Evolutionary conservation across 2,329 filamentous ascomycete genomes (phyloP).

Genomic region (Verticillium longisporum): DNA sequence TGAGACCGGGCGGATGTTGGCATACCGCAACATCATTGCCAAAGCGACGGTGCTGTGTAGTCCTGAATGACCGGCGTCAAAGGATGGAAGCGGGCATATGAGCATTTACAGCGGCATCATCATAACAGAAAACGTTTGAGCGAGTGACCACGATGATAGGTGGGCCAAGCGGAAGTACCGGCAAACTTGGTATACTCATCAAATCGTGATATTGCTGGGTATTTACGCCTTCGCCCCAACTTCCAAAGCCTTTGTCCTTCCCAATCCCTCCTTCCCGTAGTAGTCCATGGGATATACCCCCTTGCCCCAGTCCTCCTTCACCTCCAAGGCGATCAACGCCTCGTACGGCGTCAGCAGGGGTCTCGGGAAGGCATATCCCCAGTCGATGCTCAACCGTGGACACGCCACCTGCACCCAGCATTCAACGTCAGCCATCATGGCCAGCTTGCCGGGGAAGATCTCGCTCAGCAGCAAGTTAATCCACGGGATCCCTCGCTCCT

Average conservation of each 20-base stretch:
- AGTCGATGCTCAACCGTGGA: slow-evolving; percentile 94
- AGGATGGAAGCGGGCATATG: background rate
- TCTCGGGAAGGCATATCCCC: slow-evolving; percentile 91
- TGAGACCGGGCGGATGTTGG: slow-evolving; percentile 53
- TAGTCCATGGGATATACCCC: slow-evolving; percentile 97
- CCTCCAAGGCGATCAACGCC: slow-evolving; percentile 81
- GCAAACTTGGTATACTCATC: background rate
- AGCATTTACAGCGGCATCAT: background rate
- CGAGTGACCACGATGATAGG: background rate
- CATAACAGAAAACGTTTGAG: background rate
- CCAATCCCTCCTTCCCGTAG: slow-evolving; percentile 86
- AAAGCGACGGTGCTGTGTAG: slow-evolving; percentile 60
- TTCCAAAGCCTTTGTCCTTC: slow-evolving; percentile 58
- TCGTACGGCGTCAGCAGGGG: slow-evolving; percentile 92
- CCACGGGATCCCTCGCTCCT: slow-evolving; percentile 65
- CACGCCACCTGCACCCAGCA: slow-evolving; percentile 99
- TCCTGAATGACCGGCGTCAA: slow-evolving; percentile 28
- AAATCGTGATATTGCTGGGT: background rate
- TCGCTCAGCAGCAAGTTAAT: slow-evolving; percentile 85
- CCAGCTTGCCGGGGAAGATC: slow-evolving; percentile 93
- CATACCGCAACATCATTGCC: slow-evolving; percentile 56
- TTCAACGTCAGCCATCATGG: slow-evolving; percentile 88
- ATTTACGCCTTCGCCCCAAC: slow-evolving; percentile 7
- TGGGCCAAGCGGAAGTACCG: no score
- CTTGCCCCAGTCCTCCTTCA: slow-evolving; percentile 66